Conservation (phyloP, 2,329 filamentous ascomycete genomes). For the Dothistroma septosporum region DNA sequence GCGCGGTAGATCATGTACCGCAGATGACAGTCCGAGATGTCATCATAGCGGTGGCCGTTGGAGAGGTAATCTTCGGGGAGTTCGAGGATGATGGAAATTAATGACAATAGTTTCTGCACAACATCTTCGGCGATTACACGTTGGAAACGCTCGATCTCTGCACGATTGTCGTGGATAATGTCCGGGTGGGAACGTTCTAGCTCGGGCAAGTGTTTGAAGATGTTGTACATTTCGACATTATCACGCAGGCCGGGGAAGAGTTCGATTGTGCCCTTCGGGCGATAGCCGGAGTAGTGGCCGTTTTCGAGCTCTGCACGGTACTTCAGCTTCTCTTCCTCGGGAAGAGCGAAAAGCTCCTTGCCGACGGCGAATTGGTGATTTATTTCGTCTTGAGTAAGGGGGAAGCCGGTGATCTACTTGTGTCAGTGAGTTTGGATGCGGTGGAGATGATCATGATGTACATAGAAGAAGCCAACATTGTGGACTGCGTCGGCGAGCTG, state of each 20-base stretch:
- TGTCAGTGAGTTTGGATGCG: not conserved
- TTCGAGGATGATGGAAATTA: slow-evolving; percentile 60
- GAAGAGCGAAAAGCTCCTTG: slow-evolving; percentile 55
- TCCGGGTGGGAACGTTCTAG: slow-evolving; percentile 26
- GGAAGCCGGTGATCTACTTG: slow-evolving; percentile 50
- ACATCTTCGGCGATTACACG: slow-evolving; percentile 52
- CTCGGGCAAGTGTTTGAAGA: slow-evolving; percentile 45
- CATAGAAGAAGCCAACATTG: slow-evolving; percentile 57
- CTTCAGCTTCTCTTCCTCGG: slow-evolving; percentile 57
- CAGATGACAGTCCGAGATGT: slow-evolving; percentile 37
- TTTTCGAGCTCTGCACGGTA: slow-evolving; percentile 40
- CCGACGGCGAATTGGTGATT: slow-evolving; percentile 60
- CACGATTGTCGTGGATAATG: slow-evolving; percentile 45
- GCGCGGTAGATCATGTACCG: slow-evolving; percentile 32
- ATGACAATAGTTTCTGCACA: slow-evolving; percentile 53
- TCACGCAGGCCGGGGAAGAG: slow-evolving; percentile 36
- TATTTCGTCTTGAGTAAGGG: slow-evolving; percentile 57
- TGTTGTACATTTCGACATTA: slow-evolving; percentile 59
- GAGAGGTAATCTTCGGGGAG: slow-evolving; percentile 57
- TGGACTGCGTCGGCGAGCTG: slow-evolving; percentile 52
- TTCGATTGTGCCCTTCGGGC: slow-evolving; percentile 22
- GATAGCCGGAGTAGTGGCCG: slow-evolving; percentile 33
- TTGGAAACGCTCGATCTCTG: slow-evolving; percentile 56
- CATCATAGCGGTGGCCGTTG: slow-evolving; percentile 54
- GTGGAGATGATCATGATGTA: slow-evolving; percentile 28